phyloP scores from a whole-genome alignment of 2,329 filamentous ascomycete species.

The Fusarium albosuccineum region DNA sequence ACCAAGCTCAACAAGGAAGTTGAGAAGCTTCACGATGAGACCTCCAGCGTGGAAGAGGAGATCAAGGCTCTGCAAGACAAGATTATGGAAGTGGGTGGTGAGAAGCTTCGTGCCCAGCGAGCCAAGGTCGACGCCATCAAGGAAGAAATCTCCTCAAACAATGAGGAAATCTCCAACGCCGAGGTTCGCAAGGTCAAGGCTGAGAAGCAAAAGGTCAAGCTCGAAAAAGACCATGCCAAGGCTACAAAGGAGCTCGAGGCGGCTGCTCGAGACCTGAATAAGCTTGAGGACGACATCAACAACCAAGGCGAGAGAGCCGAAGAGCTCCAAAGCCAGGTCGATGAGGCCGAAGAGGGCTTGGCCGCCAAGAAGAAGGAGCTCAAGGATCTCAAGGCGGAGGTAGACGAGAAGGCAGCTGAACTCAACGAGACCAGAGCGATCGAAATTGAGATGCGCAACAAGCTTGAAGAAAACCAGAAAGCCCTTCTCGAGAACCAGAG shows the following conservation, averaged over 20 bases:
- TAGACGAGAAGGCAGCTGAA: constrained; percentile 87
- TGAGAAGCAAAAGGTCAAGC: constrained; percentile 90
- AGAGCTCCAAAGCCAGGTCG: constrained; percentile 77
- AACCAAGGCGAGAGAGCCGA: constrained; percentile 82
- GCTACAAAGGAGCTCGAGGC: constrained; percentile 83
- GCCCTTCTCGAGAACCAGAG: constrained; percentile 87
- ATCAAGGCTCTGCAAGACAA: constrained; percentile 94
- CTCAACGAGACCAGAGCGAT: constrained; percentile 89
- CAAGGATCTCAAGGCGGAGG: constrained; percentile 80
- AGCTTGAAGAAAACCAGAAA: constrained; percentile 96
- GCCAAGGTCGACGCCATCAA: constrained; percentile 91
- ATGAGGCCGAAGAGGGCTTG: constrained; percentile 85
- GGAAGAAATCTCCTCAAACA: constrained; percentile 83
- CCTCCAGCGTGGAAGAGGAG: constrained; percentile 89
- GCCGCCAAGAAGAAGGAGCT: constrained; percentile 85
- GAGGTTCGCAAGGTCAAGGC: constrained; percentile 93
- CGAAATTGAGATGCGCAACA: constrained; percentile 99
- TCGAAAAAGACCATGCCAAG: constrained; percentile 84
- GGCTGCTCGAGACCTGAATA: constrained; percentile 79
- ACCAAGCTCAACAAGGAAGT: constrained; percentile 81
- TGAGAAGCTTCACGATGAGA: constrained; percentile 83
- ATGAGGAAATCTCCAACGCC: constrained; percentile 85
- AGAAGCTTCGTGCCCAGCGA: constrained; percentile 90
- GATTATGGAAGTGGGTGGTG: constrained; percentile 98
- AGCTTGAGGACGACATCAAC: constrained; percentile 81